These are phyloP conservation scores for Zea mays DNA, from an alignment of 176 grass and related monocot genomes.

Conservation along the genomic window DNA sequence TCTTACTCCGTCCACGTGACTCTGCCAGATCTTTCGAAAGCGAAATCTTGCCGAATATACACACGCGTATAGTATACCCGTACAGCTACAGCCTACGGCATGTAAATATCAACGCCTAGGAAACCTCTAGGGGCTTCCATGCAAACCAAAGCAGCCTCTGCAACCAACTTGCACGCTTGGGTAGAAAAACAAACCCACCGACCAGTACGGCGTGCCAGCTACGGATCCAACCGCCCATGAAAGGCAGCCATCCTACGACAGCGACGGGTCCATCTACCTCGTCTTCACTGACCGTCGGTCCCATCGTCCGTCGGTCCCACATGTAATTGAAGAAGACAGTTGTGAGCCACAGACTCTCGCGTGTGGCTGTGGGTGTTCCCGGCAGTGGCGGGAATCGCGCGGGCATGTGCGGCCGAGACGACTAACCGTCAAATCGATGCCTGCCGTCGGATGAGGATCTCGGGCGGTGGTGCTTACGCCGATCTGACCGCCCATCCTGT, in stretches of 20 bases:
- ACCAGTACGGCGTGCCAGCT: slow-evolving; percentile 48
- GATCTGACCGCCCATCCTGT: not conserved
- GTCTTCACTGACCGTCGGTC: not conserved
- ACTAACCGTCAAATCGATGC: slow-evolving; percentile 39
- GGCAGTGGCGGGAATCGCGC: slow-evolving; percentile 27
- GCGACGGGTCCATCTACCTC: not conserved
- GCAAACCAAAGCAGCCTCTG: not conserved
- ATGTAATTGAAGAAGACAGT: slow-evolving; percentile 6
- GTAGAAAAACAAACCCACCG: slow-evolving; percentile 26
- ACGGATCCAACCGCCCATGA: slow-evolving; percentile 11
- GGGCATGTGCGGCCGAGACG: slow-evolving; percentile 33
- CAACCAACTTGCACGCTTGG: slow-evolving; percentile 28
- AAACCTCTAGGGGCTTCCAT: not conserved
- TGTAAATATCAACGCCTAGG: not conserved
- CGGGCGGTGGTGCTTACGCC: not conserved
- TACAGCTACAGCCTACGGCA: not conserved
- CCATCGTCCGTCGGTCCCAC: fast-evolving
- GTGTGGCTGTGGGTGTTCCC: slow-evolving; percentile 4
- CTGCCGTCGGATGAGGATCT: slow-evolving; percentile 48
- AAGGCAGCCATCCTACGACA: not conserved
- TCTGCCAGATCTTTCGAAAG: not conserved
- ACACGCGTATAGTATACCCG: not conserved
- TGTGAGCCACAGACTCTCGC: not conserved
- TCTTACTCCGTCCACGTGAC: no score
- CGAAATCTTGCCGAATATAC: not conserved